A percentile compares a stretch with the other conserved stretches of the same genome.
Evolutionary conservation across 208 protist genomes (phyloP).

Genomic region (Acanthamoeba healyi): DNA sequence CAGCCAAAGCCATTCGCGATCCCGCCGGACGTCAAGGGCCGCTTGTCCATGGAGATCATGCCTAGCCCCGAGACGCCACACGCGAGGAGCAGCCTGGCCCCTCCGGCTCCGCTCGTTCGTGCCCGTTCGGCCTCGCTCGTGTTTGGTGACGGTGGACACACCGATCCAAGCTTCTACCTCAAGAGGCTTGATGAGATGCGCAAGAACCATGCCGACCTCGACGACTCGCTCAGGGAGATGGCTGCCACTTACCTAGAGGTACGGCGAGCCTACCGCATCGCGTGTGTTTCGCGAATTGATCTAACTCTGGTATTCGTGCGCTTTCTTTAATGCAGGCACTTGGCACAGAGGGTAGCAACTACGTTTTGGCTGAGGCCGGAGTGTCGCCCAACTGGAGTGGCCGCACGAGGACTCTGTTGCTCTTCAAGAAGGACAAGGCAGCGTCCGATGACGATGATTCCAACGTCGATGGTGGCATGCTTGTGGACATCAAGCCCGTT

Average conservation of each 20-base stretch:
- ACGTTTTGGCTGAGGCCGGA: conserved; percentile 44
- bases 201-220: conserved; percentile 47
- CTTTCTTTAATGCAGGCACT: conserved; percentile 1
- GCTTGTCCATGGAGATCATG: conserved; percentile 13
- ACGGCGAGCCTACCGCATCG: neutral
- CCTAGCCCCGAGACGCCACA: neutral
- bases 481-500: conserved; percentile 52
- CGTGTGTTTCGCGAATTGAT: no score
- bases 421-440: conserved; percentile 28
- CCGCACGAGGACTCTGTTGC: conserved; percentile 28
- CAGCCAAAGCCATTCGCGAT: neutral
- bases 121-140: neutral
- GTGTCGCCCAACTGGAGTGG: conserved; percentile 71
- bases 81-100: neutral
- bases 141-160: neutral
- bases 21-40: neutral
- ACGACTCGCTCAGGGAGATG: neutral
- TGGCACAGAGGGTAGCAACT: neutral
- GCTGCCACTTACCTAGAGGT: neutral
- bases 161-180: conserved; percentile 7
- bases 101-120: neutral
- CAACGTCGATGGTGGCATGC: neutral
- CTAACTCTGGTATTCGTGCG: neutral
- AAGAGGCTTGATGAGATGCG: conserved; percentile 44
- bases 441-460: neutral